phyloP scores from a whole-genome alignment of 2,329 filamentous ascomycete species.

The Talaromyces sp. region DNA sequence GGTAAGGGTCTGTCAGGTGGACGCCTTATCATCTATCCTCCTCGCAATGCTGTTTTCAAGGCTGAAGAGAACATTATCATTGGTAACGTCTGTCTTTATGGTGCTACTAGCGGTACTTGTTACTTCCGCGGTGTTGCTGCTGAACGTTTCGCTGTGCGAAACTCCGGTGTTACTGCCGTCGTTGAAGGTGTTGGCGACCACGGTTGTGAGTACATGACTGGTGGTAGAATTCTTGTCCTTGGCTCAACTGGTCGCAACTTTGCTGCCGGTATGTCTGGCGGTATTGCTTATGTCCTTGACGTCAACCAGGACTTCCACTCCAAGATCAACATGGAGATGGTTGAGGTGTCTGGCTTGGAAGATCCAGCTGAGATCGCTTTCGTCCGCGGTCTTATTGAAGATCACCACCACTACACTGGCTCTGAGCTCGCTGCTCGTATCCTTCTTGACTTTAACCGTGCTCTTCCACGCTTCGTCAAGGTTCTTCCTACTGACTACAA shows the following conservation, averaged over 20 bases:
- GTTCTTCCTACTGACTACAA: conserved; percentile 94
- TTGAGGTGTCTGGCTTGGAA: conserved; percentile 77
- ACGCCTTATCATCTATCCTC: conserved; percentile 87
- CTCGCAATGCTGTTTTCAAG: conserved; percentile 84
- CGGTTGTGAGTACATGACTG: conserved; percentile 98
- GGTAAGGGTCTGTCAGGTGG: conserved; percentile 94
- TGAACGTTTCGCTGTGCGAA: conserved; percentile 92
- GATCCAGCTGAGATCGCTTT: conserved; percentile 86
- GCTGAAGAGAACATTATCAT: conserved; percentile 93
- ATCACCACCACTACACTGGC: conserved; percentile 96
- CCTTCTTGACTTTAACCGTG: conserved; percentile 89
- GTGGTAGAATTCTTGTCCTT: conserved; percentile 80
- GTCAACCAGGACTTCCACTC: conserved; percentile 81
- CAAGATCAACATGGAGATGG: conserved; percentile 97
- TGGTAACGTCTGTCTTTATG: conserved; percentile 92
- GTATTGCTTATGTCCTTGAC: conserved; percentile 92
- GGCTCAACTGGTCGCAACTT: conserved; percentile 94
- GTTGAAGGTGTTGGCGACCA: conserved; percentile 96
- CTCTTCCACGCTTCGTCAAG: conserved; percentile 86
- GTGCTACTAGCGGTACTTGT: conserved; percentile 81
- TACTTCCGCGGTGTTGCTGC: conserved; percentile 97
- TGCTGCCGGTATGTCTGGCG: conserved; percentile 95
- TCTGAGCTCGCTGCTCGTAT: conserved; percentile 91
- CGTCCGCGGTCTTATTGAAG: conserved; percentile 84
- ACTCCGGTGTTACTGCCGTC: conserved; percentile 92